A percentile compares a stretch with the other conserved stretches of the same genome.
Conservation (phyloP, 1,284 basidiomycete species). For the Austropuccinia psidii region DNA sequence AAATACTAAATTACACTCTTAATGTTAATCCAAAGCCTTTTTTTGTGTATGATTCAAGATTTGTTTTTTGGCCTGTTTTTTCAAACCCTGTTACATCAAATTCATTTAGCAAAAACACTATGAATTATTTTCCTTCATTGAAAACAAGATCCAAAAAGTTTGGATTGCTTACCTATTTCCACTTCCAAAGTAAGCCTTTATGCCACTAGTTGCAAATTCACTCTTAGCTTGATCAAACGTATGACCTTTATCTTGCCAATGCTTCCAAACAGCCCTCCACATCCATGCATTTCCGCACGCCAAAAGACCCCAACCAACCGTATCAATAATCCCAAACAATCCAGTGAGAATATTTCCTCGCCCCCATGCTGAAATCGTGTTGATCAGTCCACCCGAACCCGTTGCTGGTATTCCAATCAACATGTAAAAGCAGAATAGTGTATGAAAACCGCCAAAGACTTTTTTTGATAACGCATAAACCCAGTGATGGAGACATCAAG, state of each 20-base stretch:
- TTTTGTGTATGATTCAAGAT: too few species aligned
- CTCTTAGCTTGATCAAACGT: slow-evolving; percentile 29
- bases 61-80: too few species aligned
- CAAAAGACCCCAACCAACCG: slow-evolving; percentile 79
- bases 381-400: slow-evolving; percentile 89
- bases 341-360: slow-evolving; percentile 58
- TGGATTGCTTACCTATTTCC: slow-evolving; percentile 29
- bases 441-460: slow-evolving; percentile 32
- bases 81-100: too few species aligned
- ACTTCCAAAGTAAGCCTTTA: slow-evolving; percentile 35
- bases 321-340: slow-evolving; percentile 68
- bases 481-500: too few species aligned
- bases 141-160: too few species aligned
- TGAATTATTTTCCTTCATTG: too few species aligned
- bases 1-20: too few species aligned
- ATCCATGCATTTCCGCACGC: slow-evolving; percentile 72
- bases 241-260: slow-evolving; percentile 36
- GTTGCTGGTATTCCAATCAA: slow-evolving; percentile 57
- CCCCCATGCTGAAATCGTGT: slow-evolving; percentile 48
- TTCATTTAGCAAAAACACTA: too few species aligned
- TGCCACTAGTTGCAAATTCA: slow-evolving; percentile 22
- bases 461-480: neutral
- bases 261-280: slow-evolving; percentile 47
- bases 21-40: too few species aligned
- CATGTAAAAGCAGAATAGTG: slow-evolving; percentile 35